These are phyloP conservation scores for Populus hybrid DNA, from an alignment of 441 rosid species.

Conservation along the genomic window DNA sequence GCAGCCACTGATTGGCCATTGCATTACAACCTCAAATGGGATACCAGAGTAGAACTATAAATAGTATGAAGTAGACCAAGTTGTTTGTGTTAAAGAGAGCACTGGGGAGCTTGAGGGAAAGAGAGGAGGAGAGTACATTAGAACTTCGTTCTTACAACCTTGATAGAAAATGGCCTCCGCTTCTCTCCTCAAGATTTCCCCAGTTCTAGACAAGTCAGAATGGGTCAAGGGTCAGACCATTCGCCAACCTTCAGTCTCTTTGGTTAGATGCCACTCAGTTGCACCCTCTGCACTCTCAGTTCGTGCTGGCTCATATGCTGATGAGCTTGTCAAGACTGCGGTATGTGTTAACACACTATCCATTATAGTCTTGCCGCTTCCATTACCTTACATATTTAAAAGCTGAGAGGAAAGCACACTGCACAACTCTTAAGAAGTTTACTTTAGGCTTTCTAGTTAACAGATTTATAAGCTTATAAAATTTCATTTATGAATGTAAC, in stretches of 20 bases:
- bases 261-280: constrained; percentile 39
- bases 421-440: too few relatives aligned
- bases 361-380: too few relatives aligned
- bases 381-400: not conserved
- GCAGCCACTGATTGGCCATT: constrained; percentile 16
- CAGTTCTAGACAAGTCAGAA: constrained; percentile 69
- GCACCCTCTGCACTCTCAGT: constrained; percentile 42
- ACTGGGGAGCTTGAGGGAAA: not conserved
- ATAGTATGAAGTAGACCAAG: not conserved
- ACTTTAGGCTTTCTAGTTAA: too few relatives aligned
- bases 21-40: constrained; percentile 26
- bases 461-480: too few relatives aligned
- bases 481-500: too few relatives aligned
- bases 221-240: constrained; percentile 60
- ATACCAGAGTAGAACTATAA: constrained; percentile 22
- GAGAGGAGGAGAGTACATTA: not conserved
- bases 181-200: constrained; percentile 68
- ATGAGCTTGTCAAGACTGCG: constrained; percentile 91
- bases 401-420: too few relatives aligned
- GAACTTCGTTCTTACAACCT: not conserved
- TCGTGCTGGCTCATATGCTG: constrained; percentile 78
- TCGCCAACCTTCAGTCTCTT: constrained; percentile 53
- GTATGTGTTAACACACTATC: constrained; percentile 31
- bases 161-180: constrained; percentile 64
- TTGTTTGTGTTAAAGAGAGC: constrained; percentile 1